Conservation (phyloP, 495 filamentous ascomycete species). For the Diplogelasinospora grovesii region DNA sequence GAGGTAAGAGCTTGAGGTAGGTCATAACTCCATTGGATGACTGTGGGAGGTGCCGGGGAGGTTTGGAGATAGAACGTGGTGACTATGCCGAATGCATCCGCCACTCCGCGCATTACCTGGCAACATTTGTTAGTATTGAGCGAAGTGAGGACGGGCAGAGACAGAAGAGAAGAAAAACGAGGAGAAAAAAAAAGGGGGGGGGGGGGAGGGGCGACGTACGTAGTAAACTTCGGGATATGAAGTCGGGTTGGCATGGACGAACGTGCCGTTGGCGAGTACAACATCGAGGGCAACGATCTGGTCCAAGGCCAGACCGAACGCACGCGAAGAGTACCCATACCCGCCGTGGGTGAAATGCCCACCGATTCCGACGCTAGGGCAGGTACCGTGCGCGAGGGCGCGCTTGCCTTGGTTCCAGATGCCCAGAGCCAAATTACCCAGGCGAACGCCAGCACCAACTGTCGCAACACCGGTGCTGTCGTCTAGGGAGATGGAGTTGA, state of each 20-base stretch:
- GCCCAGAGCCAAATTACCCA: slow-evolving; percentile 52
- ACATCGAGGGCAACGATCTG: slow-evolving; percentile 53
- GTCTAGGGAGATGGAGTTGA: slow-evolving; percentile 28
- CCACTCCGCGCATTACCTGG: slow-evolving; percentile 50
- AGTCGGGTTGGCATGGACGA: slow-evolving; percentile 33
- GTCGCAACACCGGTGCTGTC: slow-evolving; percentile 37
- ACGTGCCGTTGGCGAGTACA: slow-evolving; percentile 54
- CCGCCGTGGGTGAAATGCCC: slow-evolving; percentile 68
- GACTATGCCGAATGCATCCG: slow-evolving; percentile 53
- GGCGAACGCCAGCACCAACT: slow-evolving; percentile 49
- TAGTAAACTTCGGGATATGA: slow-evolving; percentile 47
- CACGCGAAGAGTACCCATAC: slow-evolving; percentile 53
- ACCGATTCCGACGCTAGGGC: slow-evolving; percentile 54
- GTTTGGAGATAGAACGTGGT: slow-evolving; percentile 50
- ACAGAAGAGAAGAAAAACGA: not conserved
- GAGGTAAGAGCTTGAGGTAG: slow-evolving; percentile 4
- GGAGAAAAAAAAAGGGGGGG: too few relatives aligned
- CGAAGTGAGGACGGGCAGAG: not conserved
- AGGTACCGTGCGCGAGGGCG: slow-evolving; percentile 59
- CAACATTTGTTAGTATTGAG: not conserved
- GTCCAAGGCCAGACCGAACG: slow-evolving; percentile 61
- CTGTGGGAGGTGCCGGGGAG: slow-evolving; percentile 38
- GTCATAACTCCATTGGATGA: slow-evolving; percentile 29
- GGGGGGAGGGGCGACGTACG: slow-evolving; percentile 21
- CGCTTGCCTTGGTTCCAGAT: slow-evolving; percentile 46